Percentiles rank a stretch among this genome's conserved stretches.
Evolutionary conservation across 352 stramenopile genomes (phyloP).

Genomic region (Phytophthora megakarya): DNA sequence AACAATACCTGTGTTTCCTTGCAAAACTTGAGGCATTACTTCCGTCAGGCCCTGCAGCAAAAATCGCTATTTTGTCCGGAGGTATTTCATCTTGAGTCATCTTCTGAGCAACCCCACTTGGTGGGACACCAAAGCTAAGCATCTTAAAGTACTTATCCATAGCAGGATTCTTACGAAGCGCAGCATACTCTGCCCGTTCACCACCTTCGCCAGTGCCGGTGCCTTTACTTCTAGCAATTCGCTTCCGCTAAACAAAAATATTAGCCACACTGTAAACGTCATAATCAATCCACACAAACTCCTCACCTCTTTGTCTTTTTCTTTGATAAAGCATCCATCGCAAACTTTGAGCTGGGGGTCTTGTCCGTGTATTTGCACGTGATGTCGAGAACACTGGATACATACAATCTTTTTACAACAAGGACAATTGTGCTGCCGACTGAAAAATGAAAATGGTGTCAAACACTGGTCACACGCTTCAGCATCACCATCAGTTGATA

Average conservation of each 20-base stretch:
- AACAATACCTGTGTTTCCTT: slow-evolving; percentile 13
- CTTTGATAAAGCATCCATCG: slow-evolving; percentile 77
- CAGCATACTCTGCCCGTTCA: slow-evolving; percentile 59
- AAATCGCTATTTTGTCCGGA: slow-evolving; percentile 61
- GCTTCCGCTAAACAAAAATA: slow-evolving; percentile 41
- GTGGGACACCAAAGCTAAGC: slow-evolving; percentile 74
- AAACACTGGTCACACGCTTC: slow-evolving; percentile 61
- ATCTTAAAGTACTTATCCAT: slow-evolving; percentile 91
- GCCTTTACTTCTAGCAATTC: slow-evolving; percentile 28
- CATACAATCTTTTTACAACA: slow-evolving; percentile 60
- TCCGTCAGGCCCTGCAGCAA: slow-evolving; percentile 54
- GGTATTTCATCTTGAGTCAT: slow-evolving; percentile 81
- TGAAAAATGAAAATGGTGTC: slow-evolving; percentile 75
- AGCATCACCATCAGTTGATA: slow-evolving; percentile 44
- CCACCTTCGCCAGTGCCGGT: slow-evolving; percentile 8
- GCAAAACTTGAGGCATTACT: slow-evolving; percentile 2
- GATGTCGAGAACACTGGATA: slow-evolving; percentile 63
- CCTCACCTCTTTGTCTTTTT: slow-evolving; percentile 65
- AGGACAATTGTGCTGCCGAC: slow-evolving; percentile 58
- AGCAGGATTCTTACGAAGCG: slow-evolving; percentile 55
- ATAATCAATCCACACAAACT: background rate
- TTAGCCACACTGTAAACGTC: slow-evolving; percentile 11
- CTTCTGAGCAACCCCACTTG: slow-evolving; percentile 73
- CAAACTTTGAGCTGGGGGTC: slow-evolving; percentile 59
- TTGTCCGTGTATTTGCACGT: slow-evolving; percentile 47